A percentile compares a stretch with the other conserved stretches of the same genome.
Conservation (phyloP, 2,329 filamentous ascomycete genomes). For the Coniosporium tulheliwenetii region DNA sequence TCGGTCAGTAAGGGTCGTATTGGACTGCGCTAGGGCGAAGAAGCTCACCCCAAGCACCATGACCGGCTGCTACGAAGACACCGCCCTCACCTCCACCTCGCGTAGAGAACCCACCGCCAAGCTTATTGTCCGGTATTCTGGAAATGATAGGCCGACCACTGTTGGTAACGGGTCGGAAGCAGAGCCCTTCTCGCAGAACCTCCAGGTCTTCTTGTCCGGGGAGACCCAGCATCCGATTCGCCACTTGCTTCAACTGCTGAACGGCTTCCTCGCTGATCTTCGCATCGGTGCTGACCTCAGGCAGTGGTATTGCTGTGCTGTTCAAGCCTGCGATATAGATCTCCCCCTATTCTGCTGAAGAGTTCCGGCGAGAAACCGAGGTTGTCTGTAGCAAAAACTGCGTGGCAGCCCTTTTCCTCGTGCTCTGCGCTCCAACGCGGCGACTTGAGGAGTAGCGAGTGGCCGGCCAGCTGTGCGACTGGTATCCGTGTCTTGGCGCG, state of each 20-base stretch:
- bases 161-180: conserved; percentile 55
- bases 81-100: conserved; percentile 34
- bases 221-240: conserved; percentile 31
- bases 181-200: conserved; percentile 49
- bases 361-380: conserved; percentile 52
- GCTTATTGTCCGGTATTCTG: conserved; percentile 37
- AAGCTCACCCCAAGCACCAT: conserved; percentile 56
- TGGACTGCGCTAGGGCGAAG: not conserved
- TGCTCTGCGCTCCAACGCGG: conserved; percentile 35
- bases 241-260: conserved; percentile 32
- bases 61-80: conserved; percentile 55
- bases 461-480: conserved; percentile 49
- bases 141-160: conserved; percentile 49
- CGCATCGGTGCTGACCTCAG: conserved; percentile 35
- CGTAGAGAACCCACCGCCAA: conserved; percentile 35
- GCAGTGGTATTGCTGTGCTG: conserved; percentile 42
- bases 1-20: conserved; percentile 32
- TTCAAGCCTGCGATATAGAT: conserved; percentile 65
- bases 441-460: conserved; percentile 53
- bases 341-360: conserved; percentile 50
- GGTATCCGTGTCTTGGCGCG: conserved; percentile 36
- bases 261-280: conserved; percentile 33
- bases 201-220: conserved; percentile 35
- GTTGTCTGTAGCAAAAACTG: conserved; percentile 48
- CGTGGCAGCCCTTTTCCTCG: conserved; percentile 41